Conservation (phyloP, 805 yeast genomes). For the Yarrowia keelungensis region DNA sequence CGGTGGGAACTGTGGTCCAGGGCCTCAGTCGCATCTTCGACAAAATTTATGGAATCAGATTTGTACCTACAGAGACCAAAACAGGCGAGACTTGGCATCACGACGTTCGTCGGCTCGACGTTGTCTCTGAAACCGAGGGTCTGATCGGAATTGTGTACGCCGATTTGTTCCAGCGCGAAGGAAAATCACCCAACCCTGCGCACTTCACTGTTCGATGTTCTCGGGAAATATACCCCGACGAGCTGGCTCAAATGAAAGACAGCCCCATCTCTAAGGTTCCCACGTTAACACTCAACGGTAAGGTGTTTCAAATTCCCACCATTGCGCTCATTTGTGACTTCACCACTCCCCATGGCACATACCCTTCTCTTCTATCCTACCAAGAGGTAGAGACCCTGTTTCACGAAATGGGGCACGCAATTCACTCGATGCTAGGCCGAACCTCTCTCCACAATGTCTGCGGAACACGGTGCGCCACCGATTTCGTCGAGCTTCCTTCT, state of each 20-base stretch:
- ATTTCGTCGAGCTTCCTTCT: constrained; percentile 95
- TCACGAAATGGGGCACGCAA: constrained; percentile 99
- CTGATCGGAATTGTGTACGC: constrained; percentile 83
- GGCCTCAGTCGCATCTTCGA: constrained; percentile 78
- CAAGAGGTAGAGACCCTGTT: constrained; percentile 91
- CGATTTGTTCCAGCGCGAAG: constrained; percentile 80
- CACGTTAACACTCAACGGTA: constrained; percentile 50
- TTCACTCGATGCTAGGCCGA: constrained; percentile 95
- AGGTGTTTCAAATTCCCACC: constrained; percentile 80
- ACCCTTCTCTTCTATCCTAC: constrained; percentile 64
- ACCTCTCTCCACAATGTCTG: constrained; percentile 89
- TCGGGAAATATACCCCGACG: constrained; percentile 60
- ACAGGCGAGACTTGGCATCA: constrained; percentile 87
- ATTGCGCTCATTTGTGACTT: constrained; percentile 90
- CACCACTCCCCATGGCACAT: constrained; percentile 51
- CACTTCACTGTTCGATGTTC: constrained; percentile 96
- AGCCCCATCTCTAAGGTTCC: constrained; percentile 32
- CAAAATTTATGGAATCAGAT: constrained; percentile 74
- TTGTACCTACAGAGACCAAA: constrained; percentile 67
- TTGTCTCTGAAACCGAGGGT: constrained; percentile 67
- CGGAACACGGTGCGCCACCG: constrained; percentile 95
- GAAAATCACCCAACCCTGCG: constrained; percentile 85
- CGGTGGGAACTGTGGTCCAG: constrained; percentile 83
- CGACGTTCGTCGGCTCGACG: constrained; percentile 83
- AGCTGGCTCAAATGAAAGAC: constrained; percentile 32